These are phyloP conservation scores for Glycine soja DNA, from an alignment of 306 rosid genomes.

Conservation along the genomic window DNA sequence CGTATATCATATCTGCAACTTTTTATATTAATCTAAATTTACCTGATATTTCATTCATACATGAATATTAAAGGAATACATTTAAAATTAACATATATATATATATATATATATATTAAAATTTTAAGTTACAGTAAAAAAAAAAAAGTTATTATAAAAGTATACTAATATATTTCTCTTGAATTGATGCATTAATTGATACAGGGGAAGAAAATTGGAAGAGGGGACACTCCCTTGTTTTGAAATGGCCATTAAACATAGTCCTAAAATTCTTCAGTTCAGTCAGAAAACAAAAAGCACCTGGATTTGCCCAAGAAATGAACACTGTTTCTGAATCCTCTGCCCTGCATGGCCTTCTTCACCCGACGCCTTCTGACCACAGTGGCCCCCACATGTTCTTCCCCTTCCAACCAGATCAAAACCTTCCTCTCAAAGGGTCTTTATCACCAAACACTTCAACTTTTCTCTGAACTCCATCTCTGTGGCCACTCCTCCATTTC, in stretches of 20 bases:
- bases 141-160: too few relatives aligned
- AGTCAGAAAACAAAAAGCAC: not conserved
- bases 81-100: too few relatives aligned
- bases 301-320: not conserved
- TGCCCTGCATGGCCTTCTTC: slow-evolving; percentile 41
- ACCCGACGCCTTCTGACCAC: slow-evolving; percentile 32
- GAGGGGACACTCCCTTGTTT: not conserved
- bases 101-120: too few relatives aligned
- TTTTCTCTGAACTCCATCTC: slow-evolving; percentile 56
- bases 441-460: slow-evolving; percentile 50
- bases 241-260: not conserved
- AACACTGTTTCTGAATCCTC: slow-evolving; percentile 53
- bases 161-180: too few relatives aligned
- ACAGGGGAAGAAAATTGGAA: not conserved
- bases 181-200: too few relatives aligned
- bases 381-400: slow-evolving; percentile 21
- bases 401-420: slow-evolving; percentile 52
- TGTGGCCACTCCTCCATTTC: slow-evolving; percentile 39
- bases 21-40: too few relatives aligned
- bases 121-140: too few relatives aligned
- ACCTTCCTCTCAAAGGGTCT: slow-evolving; percentile 56
- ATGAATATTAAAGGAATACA: too few relatives aligned
- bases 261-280: not conserved
- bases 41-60: too few relatives aligned
- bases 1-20: too few relatives aligned